phyloP scores from a whole-genome alignment of 306 rosid genomes.

The Albizia julibrissin region DNA sequence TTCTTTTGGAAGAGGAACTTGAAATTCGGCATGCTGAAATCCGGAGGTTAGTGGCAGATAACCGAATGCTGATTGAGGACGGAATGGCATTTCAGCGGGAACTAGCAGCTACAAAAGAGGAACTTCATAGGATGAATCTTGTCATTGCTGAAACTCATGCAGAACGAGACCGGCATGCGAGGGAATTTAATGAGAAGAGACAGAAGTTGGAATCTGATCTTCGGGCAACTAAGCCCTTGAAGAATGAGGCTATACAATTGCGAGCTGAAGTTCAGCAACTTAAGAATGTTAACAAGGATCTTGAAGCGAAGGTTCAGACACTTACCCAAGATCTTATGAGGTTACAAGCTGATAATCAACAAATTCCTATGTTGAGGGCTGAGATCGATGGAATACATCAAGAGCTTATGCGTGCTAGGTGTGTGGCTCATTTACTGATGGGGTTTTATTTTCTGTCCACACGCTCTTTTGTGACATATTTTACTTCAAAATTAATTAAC shows the following conservation, averaged over 20 bases:
- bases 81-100: conserved; percentile 67
- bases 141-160: conserved; percentile 68
- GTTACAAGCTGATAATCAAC: conserved; percentile 72
- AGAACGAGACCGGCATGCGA: conserved; percentile 59
- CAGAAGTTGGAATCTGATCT: conserved; percentile 77
- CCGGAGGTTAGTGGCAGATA: conserved; percentile 62
- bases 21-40: conserved; percentile 70
- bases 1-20: conserved; percentile 78
- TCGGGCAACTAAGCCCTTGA: conserved; percentile 66
- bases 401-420: conserved; percentile 84
- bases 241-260: conserved; percentile 70
- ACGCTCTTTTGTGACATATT: conserved; percentile 5
- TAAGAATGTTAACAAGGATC: conserved; percentile 63
- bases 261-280: conserved; percentile 75
- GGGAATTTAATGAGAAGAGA: conserved; percentile 74
- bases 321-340: conserved; percentile 61
- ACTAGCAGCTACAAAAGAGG: conserved; percentile 72
- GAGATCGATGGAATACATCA: conserved; percentile 79
- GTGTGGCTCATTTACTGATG: conserved; percentile 28
- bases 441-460: conserved; percentile 28
- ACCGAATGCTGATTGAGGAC: conserved; percentile 73
- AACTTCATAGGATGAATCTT: conserved; percentile 75
- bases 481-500: background rate
- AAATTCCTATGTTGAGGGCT: conserved; percentile 60
- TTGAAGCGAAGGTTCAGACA: conserved; percentile 58